phyloP scores from a whole-genome alignment of 805 yeast genomes.

The Starmerella sirachaensis region DNA sequence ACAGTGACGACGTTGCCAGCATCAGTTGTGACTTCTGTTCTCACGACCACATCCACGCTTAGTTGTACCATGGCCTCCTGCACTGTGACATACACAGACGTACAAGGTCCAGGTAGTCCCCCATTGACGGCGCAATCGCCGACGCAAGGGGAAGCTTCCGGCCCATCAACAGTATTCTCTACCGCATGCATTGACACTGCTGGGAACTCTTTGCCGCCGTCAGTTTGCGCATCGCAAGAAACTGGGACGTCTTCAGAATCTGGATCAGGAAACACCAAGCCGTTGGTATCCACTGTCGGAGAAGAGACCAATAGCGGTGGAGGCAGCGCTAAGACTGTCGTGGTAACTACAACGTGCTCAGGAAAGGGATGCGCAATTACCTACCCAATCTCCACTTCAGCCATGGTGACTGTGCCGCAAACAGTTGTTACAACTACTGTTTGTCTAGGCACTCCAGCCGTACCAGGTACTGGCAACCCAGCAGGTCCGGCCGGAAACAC shows the following conservation, averaged over 20 bases:
- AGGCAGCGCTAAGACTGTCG: conserved; percentile 1
- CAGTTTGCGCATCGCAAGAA: background rate
- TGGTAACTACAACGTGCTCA: conserved; percentile 4
- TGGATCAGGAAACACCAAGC: no score
- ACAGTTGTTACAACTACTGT: conserved; percentile 2
- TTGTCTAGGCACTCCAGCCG: background rate
- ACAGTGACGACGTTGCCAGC: conserved; percentile 1
- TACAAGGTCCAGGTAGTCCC: no score
- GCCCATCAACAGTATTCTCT: background rate
- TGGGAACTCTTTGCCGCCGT: conserved; percentile 3
- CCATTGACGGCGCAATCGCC: no score
- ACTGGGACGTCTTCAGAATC: background rate
- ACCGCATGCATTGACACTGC: conserved; percentile 7
- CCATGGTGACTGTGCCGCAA: conserved; percentile 1
- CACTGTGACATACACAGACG: conserved; percentile 8
- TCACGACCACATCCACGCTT: conserved; percentile 2
- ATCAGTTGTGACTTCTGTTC: conserved; percentile 3
- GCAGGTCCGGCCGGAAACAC: background rate
- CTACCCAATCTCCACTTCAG: conserved; percentile 5
- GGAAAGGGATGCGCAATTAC: conserved; percentile 14
- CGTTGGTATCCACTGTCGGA: no score
- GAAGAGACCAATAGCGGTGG: no score
- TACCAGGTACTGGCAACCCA: background rate
- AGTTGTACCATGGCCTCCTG: conserved; percentile 11
- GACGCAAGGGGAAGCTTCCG: background rate